Evolutionary conservation across 352 stramenopile genomes (phyloP), one percentile per base, ranked within the genome.

Genomic region (Pythium aquatile): DNA sequence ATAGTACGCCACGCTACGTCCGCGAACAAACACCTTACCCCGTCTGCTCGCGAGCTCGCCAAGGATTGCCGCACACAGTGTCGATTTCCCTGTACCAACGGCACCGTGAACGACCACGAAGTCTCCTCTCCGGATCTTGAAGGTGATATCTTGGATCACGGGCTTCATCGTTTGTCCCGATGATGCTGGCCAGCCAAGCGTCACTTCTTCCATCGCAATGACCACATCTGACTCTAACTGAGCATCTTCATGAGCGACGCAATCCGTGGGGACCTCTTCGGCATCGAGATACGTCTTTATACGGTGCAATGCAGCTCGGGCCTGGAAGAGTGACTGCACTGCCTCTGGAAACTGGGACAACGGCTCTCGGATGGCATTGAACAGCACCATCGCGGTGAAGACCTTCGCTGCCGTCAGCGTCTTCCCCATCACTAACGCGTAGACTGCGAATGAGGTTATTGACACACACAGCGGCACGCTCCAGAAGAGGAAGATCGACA

Each of bases 41-140:
- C 11, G 13, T 0, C 69, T 11, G 16, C 83, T 86, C 60, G 90
- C 76, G 80, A 99, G 98, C 62, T 99, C 82, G 2, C 83, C 78
- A 1, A 91, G 67, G 3, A 91, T 49, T 2, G 76, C 74, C 3
- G 74, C 74, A 37, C 71, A 82, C 1, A 91, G 49, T 7, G 79
- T 83, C 13, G 79, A 88, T 58, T 91, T 91, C 29, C 80, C 79
- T 11, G 61, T 64, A 5, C 82, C 82, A 24, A 88, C 78, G 0
- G 47, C 48, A 11, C 79, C 82, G 28, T 82, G 66, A 5, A 91
- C 68, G 5, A 89, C 69, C 0, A 81, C 79, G 3, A 91, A 59
- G 44, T 89, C 77, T 6, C 78, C 73, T n/a, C 69, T 65, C 32
- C 76, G 70, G 46, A 89, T 49, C 0, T 17, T 14, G 10, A 42